Evolutionary conservation across 768 basidiomycete genomes (phyloP), one percentile per base, ranked within the genome.

Genomic region (Leccinellum albellum): DNA sequence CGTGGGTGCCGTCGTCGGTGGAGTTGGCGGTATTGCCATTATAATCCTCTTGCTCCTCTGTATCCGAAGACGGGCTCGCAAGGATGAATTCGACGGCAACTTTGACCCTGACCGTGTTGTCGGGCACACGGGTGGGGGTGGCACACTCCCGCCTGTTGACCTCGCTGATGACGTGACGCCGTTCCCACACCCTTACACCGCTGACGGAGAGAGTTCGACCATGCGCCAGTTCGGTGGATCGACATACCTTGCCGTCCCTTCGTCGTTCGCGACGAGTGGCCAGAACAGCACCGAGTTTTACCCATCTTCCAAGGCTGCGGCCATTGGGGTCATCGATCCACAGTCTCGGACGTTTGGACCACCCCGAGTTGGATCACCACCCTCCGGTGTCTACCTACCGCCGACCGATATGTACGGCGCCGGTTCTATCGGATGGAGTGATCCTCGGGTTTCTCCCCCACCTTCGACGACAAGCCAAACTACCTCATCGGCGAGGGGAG

Each of bases 1-100:
- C 55, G 76, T 82, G 4, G 82, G 82, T 17, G 76, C 78, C 3
- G 78, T 82, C n/a, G 81, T 82, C 10, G 81, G 81, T 55, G 82
- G 81, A 2, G 54, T 76, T 4, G 71, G 60, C 1, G 58, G 65
- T 3, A 35, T 80, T 23, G 33, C 58, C 14, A 2, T 71, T 10
- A 1, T 78, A 20, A 59, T 59, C 3, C 23, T 74, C 56, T 31
- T 75, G 15, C 10, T 73, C 50, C 66, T 72, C 53, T 73, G 69
- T 45, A 51, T 75, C 44, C 67, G 70, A 7, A 62, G 54, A 24
- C 59, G 65, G 3, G 49, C 35, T 9, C 61, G 59, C 47, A 62
- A 59, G 32, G 74, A 78, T 55, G 79, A 81, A 26, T 80, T 80
- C 47, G 79, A 80, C 54, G 79, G 79, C 51, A 72, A 80, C 70